phyloP scores from a whole-genome alignment of 257 asterid genomes.

The Echium plantagineum region DNA sequence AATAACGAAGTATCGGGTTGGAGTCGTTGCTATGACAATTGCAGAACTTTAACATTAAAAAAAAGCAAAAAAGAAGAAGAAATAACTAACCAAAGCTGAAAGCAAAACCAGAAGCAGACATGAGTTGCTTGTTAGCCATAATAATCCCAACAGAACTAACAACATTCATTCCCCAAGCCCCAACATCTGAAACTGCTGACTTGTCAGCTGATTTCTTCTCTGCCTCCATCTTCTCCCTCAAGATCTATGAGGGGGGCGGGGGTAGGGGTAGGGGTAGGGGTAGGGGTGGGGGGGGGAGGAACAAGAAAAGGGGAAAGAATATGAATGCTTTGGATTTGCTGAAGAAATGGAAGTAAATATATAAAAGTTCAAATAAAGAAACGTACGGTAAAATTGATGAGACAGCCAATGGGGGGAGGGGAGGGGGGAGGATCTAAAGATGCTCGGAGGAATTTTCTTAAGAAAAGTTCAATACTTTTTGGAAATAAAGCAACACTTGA shows the following conservation, averaged over 20 bases:
- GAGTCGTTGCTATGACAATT: too few relatives aligned
- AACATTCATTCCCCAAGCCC: conserved; percentile 98
- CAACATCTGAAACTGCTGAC: conserved; percentile 59
- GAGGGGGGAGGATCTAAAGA: too few relatives aligned
- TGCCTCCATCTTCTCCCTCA: conserved; percentile 39
- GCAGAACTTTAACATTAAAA: too few relatives aligned
- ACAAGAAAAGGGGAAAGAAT: too few relatives aligned
- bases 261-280: neutral
- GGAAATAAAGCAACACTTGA: neutral
- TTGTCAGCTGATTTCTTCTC: conserved; percentile 43
- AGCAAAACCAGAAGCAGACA: conserved; percentile 69
- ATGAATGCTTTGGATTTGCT: too few relatives aligned
- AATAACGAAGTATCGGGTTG: too few relatives aligned
- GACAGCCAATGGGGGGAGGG: neutral
- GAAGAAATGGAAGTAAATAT: too few relatives aligned
- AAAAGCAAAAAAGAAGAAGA: too few relatives aligned
- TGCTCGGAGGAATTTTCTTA: neutral
- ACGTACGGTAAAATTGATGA: neutral
- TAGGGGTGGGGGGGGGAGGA: too few relatives aligned
- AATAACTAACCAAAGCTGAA: conserved; percentile 55
- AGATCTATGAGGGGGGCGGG: too few relatives aligned
- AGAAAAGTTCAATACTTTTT: neutral
- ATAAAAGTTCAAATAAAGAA: neutral
- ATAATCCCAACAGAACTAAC: conserved; percentile 91
- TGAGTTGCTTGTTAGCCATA: conserved; percentile 93